A percentile compares a stretch with the other conserved stretches of the same genome.
These are phyloP conservation scores for Panellus pusillus DNA, from an alignment of 768 basidiomycete species.

Conservation along the genomic window DNA sequence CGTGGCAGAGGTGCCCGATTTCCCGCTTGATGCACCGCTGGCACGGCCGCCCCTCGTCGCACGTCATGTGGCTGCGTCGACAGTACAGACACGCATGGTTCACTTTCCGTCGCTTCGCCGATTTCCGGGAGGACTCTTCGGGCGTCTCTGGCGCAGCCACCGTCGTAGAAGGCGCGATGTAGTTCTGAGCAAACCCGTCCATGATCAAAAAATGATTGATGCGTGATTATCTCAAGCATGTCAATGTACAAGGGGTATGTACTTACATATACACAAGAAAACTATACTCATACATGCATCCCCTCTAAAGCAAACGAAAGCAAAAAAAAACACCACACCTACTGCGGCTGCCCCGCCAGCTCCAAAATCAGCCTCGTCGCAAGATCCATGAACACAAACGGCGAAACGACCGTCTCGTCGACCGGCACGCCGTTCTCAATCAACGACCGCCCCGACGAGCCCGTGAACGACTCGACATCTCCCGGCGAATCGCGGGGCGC, in stretches of 20 bases:
- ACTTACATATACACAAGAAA: too few relatives aligned
- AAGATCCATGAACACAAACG: slow-evolving; percentile 96
- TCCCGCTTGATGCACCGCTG: slow-evolving; percentile 96
- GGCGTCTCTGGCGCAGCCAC: too few relatives aligned
- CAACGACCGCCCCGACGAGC: slow-evolving; percentile 47
- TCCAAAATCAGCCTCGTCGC: slow-evolving; percentile 93
- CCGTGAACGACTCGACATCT: slow-evolving; percentile 32
- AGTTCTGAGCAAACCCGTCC: slow-evolving; percentile 19
- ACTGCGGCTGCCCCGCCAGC: slow-evolving; percentile 61
- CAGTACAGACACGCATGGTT: slow-evolving; percentile 95
- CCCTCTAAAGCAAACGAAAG: too few relatives aligned
- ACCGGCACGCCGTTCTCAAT: slow-evolving; percentile 45
- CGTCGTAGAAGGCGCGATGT: neutral
- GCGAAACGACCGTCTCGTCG: slow-evolving; percentile 74
- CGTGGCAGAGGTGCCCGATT: slow-evolving; percentile 92
- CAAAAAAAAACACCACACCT: too few relatives aligned
- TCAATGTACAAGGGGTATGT: too few relatives aligned
- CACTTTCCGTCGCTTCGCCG: slow-evolving; percentile 74
- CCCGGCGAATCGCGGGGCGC: slow-evolving; percentile 48
- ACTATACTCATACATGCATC: too few relatives aligned
- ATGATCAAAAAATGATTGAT: too few relatives aligned
- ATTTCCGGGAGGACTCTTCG: too few relatives aligned
- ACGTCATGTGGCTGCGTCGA: slow-evolving; percentile 89
- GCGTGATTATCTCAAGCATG: too few relatives aligned
- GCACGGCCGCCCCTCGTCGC: slow-evolving; percentile 87